Evolutionary conservation across 805 yeast genomes (phyloP).

Genomic region (Osmozyma mogii): DNA sequence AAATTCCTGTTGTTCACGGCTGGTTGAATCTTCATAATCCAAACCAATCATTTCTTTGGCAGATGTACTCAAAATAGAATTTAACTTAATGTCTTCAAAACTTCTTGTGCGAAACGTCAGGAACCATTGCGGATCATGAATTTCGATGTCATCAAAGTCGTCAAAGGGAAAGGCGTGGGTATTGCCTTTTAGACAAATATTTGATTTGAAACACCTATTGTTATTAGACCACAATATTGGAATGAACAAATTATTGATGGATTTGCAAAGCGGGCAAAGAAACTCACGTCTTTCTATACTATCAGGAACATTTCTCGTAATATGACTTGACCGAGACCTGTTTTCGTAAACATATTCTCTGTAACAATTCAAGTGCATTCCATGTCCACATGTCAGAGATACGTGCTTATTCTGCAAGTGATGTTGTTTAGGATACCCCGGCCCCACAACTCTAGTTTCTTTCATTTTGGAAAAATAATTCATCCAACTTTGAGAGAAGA

Average conservation of each 20-base stretch:
- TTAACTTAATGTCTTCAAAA: constrained; percentile 16
- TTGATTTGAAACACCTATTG: constrained; percentile 17
- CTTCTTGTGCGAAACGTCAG: constrained; percentile 13
- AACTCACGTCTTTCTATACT: constrained; percentile 64
- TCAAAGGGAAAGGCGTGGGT: no score
- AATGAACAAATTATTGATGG: constrained; percentile 73
- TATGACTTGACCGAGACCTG: constrained; percentile 52
- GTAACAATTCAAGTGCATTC: constrained; percentile 80
- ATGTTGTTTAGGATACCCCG: constrained; percentile 50
- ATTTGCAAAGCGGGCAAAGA: constrained; percentile 86
- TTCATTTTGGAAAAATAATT: constrained; percentile 29
- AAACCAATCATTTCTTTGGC: constrained; percentile 23
- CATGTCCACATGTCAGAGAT: constrained; percentile 84
- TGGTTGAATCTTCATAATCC: constrained; percentile 6
- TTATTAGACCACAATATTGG: constrained; percentile 63
- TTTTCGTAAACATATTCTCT: constrained; percentile 52
- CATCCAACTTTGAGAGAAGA: constrained; percentile 22
- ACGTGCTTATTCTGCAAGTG: constrained; percentile 38
- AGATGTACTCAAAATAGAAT: constrained; percentile 18
- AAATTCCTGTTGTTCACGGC: constrained; percentile 18
- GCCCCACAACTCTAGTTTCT: constrained; percentile 48
- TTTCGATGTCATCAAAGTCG: constrained; percentile 6
- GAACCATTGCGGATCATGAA: constrained; percentile 19
- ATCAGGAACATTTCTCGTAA: constrained; percentile 78
- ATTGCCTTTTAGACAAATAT: constrained; percentile 1